Conservation (phyloP, 2,329 filamentous ascomycete species). For the Balansia obtecta region DNA sequence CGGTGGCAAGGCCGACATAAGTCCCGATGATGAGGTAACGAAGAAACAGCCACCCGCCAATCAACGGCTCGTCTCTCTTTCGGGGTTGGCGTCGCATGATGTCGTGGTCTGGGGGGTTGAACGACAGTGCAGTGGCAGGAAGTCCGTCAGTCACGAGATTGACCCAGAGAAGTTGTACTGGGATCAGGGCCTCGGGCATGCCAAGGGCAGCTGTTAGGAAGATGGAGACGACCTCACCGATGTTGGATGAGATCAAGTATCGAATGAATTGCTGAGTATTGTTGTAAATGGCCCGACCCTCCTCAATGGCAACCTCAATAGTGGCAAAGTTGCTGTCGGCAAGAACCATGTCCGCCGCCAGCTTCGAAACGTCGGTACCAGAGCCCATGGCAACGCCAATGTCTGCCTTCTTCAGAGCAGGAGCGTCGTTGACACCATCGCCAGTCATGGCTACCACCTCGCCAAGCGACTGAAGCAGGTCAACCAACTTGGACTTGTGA, state of each 20-base stretch:
- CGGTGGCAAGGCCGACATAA: constrained; percentile 89
- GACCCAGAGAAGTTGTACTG: constrained; percentile 96
- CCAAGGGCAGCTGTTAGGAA: constrained; percentile 93
- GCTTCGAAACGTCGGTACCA: constrained; percentile 90
- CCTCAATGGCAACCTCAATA: constrained; percentile 89
- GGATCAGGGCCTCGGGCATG: constrained; percentile 95
- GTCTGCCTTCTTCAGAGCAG: constrained; percentile 94
- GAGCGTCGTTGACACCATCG: constrained; percentile 96
- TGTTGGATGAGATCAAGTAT: constrained; percentile 97
- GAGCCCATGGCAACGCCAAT: constrained; percentile 99
- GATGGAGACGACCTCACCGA: constrained; percentile 97
- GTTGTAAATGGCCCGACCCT: constrained; percentile 97
- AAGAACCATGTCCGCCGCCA: constrained; percentile 96
- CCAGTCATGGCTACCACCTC: constrained; percentile 99
- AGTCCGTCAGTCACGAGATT: constrained; percentile 97
- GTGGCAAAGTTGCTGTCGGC: constrained; percentile 98
- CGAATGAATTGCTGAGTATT: constrained; percentile 99
- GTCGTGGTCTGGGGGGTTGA: constrained; percentile 97
- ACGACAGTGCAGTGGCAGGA: constrained; percentile 88
- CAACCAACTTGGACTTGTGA: constrained; percentile 96
- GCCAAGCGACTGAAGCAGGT: constrained; percentile 81
- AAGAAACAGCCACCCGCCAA: constrained; percentile 94
- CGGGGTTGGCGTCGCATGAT: constrained; percentile 89
- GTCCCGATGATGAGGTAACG: constrained; percentile 92
- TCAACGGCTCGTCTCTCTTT: constrained; percentile 84